A percentile compares a stretch with the other conserved stretches of the same genome.
These are phyloP conservation scores for Calocera viscosa DNA, from an alignment of 768 basidiomycete genomes.

Conservation along the genomic window DNA sequence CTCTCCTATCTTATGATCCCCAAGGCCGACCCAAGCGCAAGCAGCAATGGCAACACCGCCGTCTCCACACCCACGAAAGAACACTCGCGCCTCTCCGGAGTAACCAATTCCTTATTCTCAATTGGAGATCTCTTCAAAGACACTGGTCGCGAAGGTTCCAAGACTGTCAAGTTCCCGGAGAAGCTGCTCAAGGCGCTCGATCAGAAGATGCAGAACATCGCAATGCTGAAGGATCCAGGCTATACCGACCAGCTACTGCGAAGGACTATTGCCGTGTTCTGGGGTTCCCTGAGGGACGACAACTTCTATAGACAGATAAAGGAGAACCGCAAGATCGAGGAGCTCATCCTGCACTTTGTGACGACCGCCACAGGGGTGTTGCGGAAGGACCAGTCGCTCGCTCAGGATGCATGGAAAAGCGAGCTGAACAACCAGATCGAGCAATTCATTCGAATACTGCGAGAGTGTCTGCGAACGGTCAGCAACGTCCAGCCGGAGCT, in stretches of 20 bases:
- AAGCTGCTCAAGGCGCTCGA: slow-evolving; percentile 85
- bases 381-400: slow-evolving; percentile 75
- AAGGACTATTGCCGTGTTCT: slow-evolving; percentile 84
- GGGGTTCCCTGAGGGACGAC: slow-evolving; percentile 76
- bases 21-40: slow-evolving; percentile 31
- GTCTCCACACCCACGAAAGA: slow-evolving; percentile 25
- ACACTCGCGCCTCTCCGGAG: slow-evolving; percentile 50
- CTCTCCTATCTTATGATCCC: slow-evolving; percentile 45
- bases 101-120: slow-evolving; percentile 41
- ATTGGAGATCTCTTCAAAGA: slow-evolving; percentile 75
- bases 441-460: slow-evolving; percentile 71
- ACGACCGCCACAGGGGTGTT: slow-evolving; percentile 77
- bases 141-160: slow-evolving; percentile 53
- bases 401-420: slow-evolving; percentile 80
- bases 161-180: slow-evolving; percentile 86
- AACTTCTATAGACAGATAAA: slow-evolving; percentile 81
- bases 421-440: slow-evolving; percentile 89
- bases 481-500: slow-evolving; percentile 78
- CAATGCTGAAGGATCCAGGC: slow-evolving; percentile 82
- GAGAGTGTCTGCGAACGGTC: slow-evolving; percentile 60
- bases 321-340: slow-evolving; percentile 94
- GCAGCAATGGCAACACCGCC: slow-evolving; percentile 37
- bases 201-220: slow-evolving; percentile 77
- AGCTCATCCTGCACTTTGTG: slow-evolving; percentile 91
- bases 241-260: slow-evolving; percentile 85